Evolutionary conservation across 2,329 filamentous ascomycete genomes (phyloP).

Genomic region (Juglanconis sp.): DNA sequence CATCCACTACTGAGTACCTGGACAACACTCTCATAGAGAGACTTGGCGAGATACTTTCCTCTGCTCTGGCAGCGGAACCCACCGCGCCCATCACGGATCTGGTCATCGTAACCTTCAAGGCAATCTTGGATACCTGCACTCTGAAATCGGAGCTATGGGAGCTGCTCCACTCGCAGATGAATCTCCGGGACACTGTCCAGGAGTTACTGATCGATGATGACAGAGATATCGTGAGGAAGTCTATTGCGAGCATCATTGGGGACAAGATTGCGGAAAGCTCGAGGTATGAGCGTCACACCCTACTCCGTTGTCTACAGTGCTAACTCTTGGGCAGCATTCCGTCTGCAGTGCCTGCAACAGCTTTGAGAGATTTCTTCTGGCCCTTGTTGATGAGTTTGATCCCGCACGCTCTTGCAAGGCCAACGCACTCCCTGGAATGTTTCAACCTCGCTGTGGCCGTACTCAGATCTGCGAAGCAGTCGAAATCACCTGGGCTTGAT

Average conservation of each 20-base stretch:
- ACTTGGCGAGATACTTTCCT: slow-evolving; percentile 28
- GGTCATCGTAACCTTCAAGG: slow-evolving; percentile 34
- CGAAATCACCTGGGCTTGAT: slow-evolving; percentile 29
- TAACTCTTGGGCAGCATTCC: slow-evolving; percentile 18
- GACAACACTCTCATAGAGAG: slow-evolving; percentile 27
- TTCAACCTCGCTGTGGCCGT: slow-evolving; percentile 40
- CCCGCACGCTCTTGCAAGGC: slow-evolving; percentile 29
- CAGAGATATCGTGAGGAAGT: slow-evolving; percentile 33
- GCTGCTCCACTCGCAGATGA: slow-evolving; percentile 30
- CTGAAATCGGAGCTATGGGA: slow-evolving; percentile 37
- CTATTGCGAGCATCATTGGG: slow-evolving; percentile 32
- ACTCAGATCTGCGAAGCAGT: slow-evolving; percentile 36
- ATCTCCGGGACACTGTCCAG: slow-evolving; percentile 28
- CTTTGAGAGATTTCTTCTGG: slow-evolving; percentile 48
- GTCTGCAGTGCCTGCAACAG: slow-evolving; percentile 29
- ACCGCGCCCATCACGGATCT: slow-evolving; percentile 28
- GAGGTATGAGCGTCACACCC: slow-evolving; percentile 5
- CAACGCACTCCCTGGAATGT: slow-evolving; percentile 41
- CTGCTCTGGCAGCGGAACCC: slow-evolving; percentile 22
- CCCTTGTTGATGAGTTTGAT: slow-evolving; percentile 38
- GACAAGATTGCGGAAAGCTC: slow-evolving; percentile 22
- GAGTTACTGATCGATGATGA: slow-evolving; percentile 36
- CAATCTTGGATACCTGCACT: slow-evolving; percentile 38
- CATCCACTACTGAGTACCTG: slow-evolving; percentile 21
- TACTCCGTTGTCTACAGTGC: slow-evolving; percentile 11